Percentiles rank a stretch among this genome's conserved stretches.
phyloP scores from a whole-genome alignment of 257 asterid genomes.

The Plantago major region DNA sequence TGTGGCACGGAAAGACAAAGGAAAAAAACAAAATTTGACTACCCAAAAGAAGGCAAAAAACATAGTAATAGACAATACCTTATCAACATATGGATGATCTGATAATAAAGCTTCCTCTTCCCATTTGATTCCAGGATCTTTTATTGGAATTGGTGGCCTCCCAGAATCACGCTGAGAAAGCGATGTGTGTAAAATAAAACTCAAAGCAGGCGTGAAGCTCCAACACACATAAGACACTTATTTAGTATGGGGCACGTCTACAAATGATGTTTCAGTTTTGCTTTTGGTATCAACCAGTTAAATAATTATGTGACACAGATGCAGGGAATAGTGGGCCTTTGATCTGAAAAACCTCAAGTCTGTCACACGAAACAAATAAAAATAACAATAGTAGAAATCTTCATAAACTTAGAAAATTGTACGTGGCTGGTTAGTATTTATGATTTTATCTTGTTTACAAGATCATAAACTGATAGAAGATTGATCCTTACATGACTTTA shows the following conservation, averaged over 20 bases:
- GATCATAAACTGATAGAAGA: no score
- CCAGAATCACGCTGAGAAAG: constrained; percentile 84
- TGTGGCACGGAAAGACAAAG: not conserved
- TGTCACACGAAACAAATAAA: not conserved
- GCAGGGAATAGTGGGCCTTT: no score
- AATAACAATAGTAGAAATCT: not conserved
- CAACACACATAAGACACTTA: not conserved
- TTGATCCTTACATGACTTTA: not conserved
- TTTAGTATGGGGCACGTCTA: no score
- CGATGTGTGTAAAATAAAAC: constrained; percentile 17
- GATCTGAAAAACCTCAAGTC: not conserved
- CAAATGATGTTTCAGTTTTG: no score
- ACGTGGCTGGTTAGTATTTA: constrained; percentile 5
- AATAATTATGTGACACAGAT: no score
- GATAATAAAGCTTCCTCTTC: constrained; percentile 88
- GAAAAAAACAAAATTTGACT: constrained; percentile 3
- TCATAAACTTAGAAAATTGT: constrained; percentile 9
- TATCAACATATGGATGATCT: constrained; percentile 87
- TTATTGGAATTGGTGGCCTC: constrained; percentile 83
- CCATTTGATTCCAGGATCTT: constrained; percentile 79
- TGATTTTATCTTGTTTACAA: constrained; percentile 7
- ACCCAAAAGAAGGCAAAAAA: no score
- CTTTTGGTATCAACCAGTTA: no score
- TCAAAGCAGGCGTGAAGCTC: constrained; percentile 16
- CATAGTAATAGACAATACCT: constrained; percentile 36